Conservation (phyloP, 768 basidiomycete genomes). For the Zangia roseola region DNA sequence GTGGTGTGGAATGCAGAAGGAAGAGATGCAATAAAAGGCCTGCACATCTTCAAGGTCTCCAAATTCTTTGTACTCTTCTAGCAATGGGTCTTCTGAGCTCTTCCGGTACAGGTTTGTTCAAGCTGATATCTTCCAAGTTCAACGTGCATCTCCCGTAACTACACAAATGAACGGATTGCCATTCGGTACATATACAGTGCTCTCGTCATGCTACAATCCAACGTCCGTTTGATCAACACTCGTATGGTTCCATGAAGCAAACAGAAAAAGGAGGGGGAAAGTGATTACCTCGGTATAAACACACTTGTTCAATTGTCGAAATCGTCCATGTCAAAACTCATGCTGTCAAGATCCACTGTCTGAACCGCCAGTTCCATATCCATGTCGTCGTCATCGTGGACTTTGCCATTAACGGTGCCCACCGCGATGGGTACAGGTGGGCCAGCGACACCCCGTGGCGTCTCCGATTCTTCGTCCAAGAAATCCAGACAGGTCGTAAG, state of each 20-base stretch:
- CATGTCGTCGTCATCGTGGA: background rate
- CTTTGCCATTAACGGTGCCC: too few species aligned
- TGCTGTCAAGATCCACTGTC: constrained; percentile 17
- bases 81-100: too few species aligned
- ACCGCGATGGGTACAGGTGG: background rate
- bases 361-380: constrained; percentile 21
- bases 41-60: too few species aligned
- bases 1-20: too few species aligned
- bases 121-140: too few species aligned
- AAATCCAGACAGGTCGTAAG: constrained; percentile 60
- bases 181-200: constrained; percentile 1
- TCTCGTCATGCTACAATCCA: constrained; percentile 3
- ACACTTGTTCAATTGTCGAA: constrained; percentile 20
- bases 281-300: background rate
- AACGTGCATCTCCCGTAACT: too few species aligned
- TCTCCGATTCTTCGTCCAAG: constrained; percentile 33
- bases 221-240: constrained; percentile 2
- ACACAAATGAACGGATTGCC: too few species aligned
- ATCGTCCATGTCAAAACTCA: constrained; percentile 23
- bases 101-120: too few species aligned
- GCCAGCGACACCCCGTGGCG: background rate
- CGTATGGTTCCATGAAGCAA: background rate
- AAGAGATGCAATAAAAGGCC: too few species aligned
- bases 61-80: too few species aligned
- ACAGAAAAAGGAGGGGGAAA: background rate